Evolutionary conservation across 495 filamentous ascomycete species (phyloP).

Genomic region (Melanomma pulvis-pyrius): DNA sequence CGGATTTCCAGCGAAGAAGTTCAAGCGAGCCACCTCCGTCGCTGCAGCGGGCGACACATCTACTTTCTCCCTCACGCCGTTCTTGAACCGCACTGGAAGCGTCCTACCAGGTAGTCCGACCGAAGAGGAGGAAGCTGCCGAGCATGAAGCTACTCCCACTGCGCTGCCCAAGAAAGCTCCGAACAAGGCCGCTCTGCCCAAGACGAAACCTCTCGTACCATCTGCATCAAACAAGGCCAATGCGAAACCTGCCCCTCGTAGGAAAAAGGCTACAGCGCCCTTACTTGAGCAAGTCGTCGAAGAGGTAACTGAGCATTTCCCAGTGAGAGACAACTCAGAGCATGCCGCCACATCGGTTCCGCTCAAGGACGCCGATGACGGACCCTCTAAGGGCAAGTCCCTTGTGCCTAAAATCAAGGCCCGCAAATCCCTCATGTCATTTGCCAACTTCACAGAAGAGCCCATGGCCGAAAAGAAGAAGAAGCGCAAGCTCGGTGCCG

Average conservation of each 20-base stretch:
- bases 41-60: slow-evolving; percentile 76
- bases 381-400: slow-evolving; percentile 34
- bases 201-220: slow-evolving; percentile 40
- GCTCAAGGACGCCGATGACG: slow-evolving; percentile 25
- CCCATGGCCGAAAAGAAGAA: slow-evolving; percentile 62
- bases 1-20: slow-evolving; percentile 49
- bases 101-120: slow-evolving; percentile 51
- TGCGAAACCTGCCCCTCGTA: slow-evolving; percentile 40
- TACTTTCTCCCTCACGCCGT: slow-evolving; percentile 88
- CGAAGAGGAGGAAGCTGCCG: slow-evolving; percentile 37
- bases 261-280: slow-evolving; percentile 48
- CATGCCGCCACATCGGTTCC: slow-evolving; percentile 36
- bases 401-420: slow-evolving; percentile 38
- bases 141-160: slow-evolving; percentile 37
- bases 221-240: slow-evolving; percentile 37
- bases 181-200: slow-evolving; percentile 38
- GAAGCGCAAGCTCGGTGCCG: slow-evolving; percentile 71
- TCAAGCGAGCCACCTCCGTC: slow-evolving; percentile 47
- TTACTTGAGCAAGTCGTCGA: slow-evolving; percentile 57
- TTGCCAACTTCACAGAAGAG: slow-evolving; percentile 48
- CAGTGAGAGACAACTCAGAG: slow-evolving; percentile 31
- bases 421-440: slow-evolving; percentile 47
- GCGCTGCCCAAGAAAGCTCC: slow-evolving; percentile 41
- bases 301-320: slow-evolving; percentile 44
- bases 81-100: slow-evolving; percentile 75